phyloP scores from a whole-genome alignment of 2,329 filamentous ascomycete species.

The Sordariomycetes sp. region DNA sequence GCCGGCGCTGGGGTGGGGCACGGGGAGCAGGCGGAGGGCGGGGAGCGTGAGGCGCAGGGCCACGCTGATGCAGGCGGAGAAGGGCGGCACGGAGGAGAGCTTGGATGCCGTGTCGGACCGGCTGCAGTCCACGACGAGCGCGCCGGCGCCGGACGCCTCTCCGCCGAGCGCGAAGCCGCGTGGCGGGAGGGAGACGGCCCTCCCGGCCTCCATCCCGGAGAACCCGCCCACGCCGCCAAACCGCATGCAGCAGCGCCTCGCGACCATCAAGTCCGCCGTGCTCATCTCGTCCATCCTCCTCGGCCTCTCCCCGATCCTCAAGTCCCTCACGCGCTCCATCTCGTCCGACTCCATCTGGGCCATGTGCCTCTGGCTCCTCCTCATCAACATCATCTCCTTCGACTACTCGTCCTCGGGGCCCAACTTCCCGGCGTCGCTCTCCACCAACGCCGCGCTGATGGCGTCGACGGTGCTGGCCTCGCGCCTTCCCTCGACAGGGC shows the following conservation, averaged over 20 bases:
- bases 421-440: conserved; percentile 65
- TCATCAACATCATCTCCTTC: conserved; percentile 96
- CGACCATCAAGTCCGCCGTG: conserved; percentile 83
- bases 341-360: conserved; percentile 96
- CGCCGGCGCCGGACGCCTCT: conserved; percentile 17
- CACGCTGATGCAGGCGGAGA: conserved; percentile 5
- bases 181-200: conserved; percentile 1
- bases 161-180: too few relatives aligned
- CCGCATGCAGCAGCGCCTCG: conserved; percentile 45
- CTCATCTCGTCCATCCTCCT: conserved; percentile 89
- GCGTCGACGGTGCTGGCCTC: conserved; percentile 89
- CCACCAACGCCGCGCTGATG: conserved; percentile 94
- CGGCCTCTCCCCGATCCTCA: conserved; percentile 87
- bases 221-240: conserved; percentile 19
- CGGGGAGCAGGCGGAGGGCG: conserved; percentile 25
- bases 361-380: conserved; percentile 83
- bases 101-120: conserved; percentile 1
- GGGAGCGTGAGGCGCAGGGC: conserved; percentile 2
- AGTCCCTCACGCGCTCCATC: conserved; percentile 88
- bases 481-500: conserved; percentile 76
- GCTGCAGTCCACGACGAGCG: conserved; percentile 7
- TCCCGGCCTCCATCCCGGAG: conserved; percentile 7
- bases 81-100: conserved; percentile 3
- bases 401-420: conserved; percentile 64
- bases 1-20: conserved; percentile 20